Percentiles rank a stretch among this genome's conserved stretches.
These are phyloP conservation scores for Aureobasidium sp. DNA, from an alignment of 2,329 filamentous ascomycete species.

Conservation along the genomic window DNA sequence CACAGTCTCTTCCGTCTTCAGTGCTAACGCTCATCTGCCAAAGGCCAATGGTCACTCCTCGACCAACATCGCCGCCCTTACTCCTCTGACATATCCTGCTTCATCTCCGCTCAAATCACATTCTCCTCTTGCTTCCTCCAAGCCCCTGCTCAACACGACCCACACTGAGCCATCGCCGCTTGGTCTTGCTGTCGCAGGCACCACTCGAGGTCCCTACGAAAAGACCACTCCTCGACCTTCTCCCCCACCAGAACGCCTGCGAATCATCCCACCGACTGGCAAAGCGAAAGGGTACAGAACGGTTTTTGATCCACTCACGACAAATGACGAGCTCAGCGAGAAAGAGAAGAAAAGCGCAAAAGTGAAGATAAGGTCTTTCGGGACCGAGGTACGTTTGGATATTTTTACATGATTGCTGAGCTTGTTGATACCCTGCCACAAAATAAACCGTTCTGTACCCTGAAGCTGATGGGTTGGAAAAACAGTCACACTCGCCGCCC, in stretches of 20 bases:
- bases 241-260: conserved; percentile 37
- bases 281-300: conserved; percentile 52
- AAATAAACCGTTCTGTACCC: conserved; percentile 34
- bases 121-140: conserved; percentile 40
- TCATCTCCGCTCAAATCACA: conserved; percentile 55
- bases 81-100: conserved; percentile 60
- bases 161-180: conserved; percentile 1
- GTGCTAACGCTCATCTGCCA: conserved; percentile 44
- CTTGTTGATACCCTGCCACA: conserved; percentile 27
- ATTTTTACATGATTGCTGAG: conserved; percentile 31
- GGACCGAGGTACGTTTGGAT: conserved; percentile 36
- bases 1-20: conserved; percentile 66
- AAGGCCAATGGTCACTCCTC: conserved; percentile 51
- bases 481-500: conserved; percentile 66
- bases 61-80: conserved; percentile 47
- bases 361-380: conserved; percentile 29
- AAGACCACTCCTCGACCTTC: conserved; percentile 33
- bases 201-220: conserved; percentile 4
- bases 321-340: conserved; percentile 45
- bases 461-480: conserved; percentile 34
- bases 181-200: neutral
- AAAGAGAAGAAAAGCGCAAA: conserved; percentile 43
- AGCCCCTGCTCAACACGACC: conserved; percentile 19
- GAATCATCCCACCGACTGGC: conserved; percentile 45
- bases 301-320: conserved; percentile 57